Base-by-base conservation (phyloP, 768 basidiomycete species). In the Cyclocybe cylindracea region DNA sequence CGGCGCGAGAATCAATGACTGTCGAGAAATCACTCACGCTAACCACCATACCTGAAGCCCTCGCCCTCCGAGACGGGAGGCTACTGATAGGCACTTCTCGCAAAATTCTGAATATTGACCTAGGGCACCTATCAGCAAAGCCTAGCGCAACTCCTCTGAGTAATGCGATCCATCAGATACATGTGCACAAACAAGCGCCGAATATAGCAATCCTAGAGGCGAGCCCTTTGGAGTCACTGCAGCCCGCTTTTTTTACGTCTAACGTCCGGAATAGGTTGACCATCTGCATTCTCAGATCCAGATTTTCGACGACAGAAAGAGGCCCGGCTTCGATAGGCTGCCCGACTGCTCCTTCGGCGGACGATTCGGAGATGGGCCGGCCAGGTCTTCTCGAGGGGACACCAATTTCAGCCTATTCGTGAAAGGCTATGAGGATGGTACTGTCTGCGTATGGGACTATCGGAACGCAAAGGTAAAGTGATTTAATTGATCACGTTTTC, bases 261-360 rank as follows among this genome's bases (percentile, higher is more conserved):
- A 57, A 61, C 56, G 46, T 43, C 42, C 49, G 42, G 32, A 44
- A 46, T 59, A 83, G 81, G 68, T 82, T 49, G 71, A 75, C 53
- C 76, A 78, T 61, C 67, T 78, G 47, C 76, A 79, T 55, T 64
- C 66, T 41, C 82, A 83, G 62, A 68, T 81, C 14, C 70, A 76
- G 46, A 55, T 82, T 35, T 83, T 70, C 55, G 83, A 84, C 58
- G 58, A 64, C 44, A 71, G 79, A 46, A 68, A 60, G 46, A 67
- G 62, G 51, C 64, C 63, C 24, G 64, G 65, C 29, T 79, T 79
- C 53, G 60, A 68, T 55, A 60, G 70, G 52, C 51, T 65, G 36
- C 73, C 80, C 41, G 71, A 71, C 58, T 59, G 75, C 48, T 66
- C 69, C 54, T 81, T 84, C 58, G 77, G 83, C 5, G 66, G 70